A percentile compares a stretch with the other conserved stretches of the same genome.
Evolutionary conservation across 257 asterid species (phyloP).

Genomic region (Knoxia roxburghii): DNA sequence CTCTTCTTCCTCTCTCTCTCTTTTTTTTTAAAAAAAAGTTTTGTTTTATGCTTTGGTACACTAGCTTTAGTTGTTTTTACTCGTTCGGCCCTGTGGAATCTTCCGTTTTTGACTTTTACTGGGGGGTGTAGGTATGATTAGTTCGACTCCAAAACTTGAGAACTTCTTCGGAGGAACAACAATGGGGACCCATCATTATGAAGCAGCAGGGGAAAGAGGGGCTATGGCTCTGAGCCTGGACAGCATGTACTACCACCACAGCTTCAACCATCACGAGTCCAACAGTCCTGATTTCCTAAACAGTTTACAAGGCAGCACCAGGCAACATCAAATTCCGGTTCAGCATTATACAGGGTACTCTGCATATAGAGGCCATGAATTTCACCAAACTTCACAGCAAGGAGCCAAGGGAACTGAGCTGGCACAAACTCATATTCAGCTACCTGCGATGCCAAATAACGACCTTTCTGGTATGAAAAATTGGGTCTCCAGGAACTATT

Average conservation of each 20-base stretch:
- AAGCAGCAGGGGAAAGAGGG: slow-evolving; percentile 42
- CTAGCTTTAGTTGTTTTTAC: neutral
- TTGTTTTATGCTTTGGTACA: slow-evolving; percentile 4
- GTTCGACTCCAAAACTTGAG: slow-evolving; percentile 67
- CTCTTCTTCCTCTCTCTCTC: too few species aligned
- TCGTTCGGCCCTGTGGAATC: slow-evolving; percentile 7
- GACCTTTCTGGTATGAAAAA: slow-evolving; percentile 41
- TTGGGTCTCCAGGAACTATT: slow-evolving; percentile 52
- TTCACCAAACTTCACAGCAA: slow-evolving; percentile 33
- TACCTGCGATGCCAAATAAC: slow-evolving; percentile 36
- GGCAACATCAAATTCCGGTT: slow-evolving; percentile 27
- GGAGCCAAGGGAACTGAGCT: slow-evolving; percentile 29
- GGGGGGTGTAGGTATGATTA: slow-evolving; percentile 37
- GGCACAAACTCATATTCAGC: slow-evolving; percentile 23
- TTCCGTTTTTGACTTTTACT: slow-evolving; percentile 13
- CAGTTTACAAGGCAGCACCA: slow-evolving; percentile 34
- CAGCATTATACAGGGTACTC: slow-evolving; percentile 46
- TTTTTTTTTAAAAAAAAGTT: too few species aligned
- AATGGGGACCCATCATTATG: slow-evolving; percentile 64
- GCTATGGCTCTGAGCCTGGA: slow-evolving; percentile 67
- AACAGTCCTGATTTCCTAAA: slow-evolving; percentile 41
- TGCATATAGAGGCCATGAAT: slow-evolving; percentile 34
- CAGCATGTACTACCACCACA: slow-evolving; percentile 60
- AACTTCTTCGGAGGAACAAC: slow-evolving; percentile 78
- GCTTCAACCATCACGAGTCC: slow-evolving; percentile 28